Percentiles rank a stretch among this genome's conserved stretches.
Conservation (phyloP, 176 grass and related monocot species). For the Musa troglodytarum region DNA sequence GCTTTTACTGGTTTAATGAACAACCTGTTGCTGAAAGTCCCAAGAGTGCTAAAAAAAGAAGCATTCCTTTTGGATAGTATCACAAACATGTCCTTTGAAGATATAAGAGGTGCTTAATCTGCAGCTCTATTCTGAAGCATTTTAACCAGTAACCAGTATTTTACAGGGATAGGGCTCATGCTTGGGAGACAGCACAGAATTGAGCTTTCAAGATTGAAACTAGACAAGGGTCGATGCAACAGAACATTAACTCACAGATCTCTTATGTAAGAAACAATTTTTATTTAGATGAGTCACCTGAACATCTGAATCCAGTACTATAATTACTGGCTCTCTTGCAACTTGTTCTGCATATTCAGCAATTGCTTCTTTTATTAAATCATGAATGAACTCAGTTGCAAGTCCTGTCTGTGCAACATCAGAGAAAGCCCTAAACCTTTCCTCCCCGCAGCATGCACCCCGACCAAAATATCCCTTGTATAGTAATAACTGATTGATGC, state of each 20-base stretch:
- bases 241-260: background rate
- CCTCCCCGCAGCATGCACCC: constrained; percentile 60
- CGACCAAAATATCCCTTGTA: constrained; percentile 72
- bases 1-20: no score
- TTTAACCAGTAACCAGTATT: no score
- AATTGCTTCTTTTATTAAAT: constrained; percentile 31
- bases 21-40: no score
- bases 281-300: constrained; percentile 43
- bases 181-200: no score
- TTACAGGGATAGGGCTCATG: no score
- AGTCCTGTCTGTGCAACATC: constrained; percentile 25
- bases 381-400: constrained; percentile 21
- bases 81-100: no score
- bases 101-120: no score
- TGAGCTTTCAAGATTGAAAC: no score
- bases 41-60: no score
- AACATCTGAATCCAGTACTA: constrained; percentile 64
- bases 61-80: no score
- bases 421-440: constrained; percentile 46
- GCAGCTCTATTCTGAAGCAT: no score
- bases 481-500: constrained; percentile 49
- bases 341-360: constrained; percentile 18
- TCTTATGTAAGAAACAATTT: background rate
- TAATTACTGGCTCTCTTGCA: constrained; percentile 64
- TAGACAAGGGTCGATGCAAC: no score